Evolutionary conservation across 768 basidiomycete genomes (phyloP).

Genomic region (Amanita pseudoporphyria): DNA sequence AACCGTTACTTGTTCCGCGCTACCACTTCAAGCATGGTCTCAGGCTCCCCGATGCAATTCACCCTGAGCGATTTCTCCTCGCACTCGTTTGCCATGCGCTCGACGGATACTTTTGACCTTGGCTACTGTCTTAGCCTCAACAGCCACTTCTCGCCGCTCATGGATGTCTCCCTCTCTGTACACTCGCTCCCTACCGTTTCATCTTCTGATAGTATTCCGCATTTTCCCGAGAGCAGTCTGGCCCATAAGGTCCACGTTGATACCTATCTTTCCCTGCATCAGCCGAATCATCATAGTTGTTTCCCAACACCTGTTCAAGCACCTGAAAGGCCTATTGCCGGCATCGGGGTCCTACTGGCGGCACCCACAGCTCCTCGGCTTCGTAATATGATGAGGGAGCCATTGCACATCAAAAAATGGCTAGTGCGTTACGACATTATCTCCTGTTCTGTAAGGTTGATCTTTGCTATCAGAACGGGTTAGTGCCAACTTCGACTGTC

Average conservation of each 20-base stretch:
- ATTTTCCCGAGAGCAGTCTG: not conserved
- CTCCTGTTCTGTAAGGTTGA: not conserved
- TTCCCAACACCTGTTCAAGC: not conserved
- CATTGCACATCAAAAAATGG: constrained; percentile 7
- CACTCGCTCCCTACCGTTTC: constrained; percentile 6
- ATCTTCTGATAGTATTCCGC: constrained; percentile 2
- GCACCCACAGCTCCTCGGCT: constrained; percentile 8
- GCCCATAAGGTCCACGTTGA: constrained; percentile 9
- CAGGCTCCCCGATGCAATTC: too few species aligned
- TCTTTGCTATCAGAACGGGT: constrained; percentile 1
- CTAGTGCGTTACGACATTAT: constrained; percentile 4
- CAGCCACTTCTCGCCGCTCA: not conserved
- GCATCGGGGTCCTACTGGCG: constrained; percentile 2
- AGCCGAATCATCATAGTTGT: constrained; percentile 14
- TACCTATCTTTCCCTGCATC: constrained; percentile 10
- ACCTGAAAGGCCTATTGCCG: not conserved
- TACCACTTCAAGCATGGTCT: too few species aligned
- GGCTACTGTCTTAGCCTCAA: not conserved
- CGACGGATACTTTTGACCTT: constrained; percentile 5
- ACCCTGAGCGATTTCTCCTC: too few species aligned
- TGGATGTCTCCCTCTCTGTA: not conserved
- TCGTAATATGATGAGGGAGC: constrained; percentile 6
- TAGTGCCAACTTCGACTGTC: constrained; percentile 1
- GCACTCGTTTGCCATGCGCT: not conserved
- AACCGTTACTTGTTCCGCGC: not conserved